Evolutionary conservation across 345 rosid genomes (phyloP).

Genomic region (Linum usitatissimum): DNA sequence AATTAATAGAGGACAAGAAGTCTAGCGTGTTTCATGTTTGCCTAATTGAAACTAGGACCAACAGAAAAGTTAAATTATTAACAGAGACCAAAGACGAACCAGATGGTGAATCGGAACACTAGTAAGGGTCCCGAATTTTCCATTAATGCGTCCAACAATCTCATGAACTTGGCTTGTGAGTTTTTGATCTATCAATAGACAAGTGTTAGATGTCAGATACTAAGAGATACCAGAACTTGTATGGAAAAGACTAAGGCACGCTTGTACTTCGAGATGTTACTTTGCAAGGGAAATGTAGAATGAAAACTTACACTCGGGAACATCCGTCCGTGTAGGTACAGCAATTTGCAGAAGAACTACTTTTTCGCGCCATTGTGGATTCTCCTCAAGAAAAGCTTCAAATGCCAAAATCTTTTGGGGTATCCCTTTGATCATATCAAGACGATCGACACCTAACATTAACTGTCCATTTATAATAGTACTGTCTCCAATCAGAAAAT

Average conservation of each 20-base stretch:
- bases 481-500: constrained; percentile 8
- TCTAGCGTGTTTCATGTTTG: neutral
- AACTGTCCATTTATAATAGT: constrained; percentile 28
- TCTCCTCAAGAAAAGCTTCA: constrained; percentile 51
- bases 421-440: constrained; percentile 59
- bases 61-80: neutral
- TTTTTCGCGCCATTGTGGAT: constrained; percentile 50
- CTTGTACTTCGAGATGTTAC: neutral
- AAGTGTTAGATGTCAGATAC: neutral
- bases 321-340: constrained; percentile 53
- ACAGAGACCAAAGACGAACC: constrained; percentile 26
- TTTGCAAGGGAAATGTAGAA: neutral
- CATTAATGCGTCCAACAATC: constrained; percentile 58
- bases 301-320: constrained; percentile 34
- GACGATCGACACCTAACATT: constrained; percentile 58
- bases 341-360: constrained; percentile 57
- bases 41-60: neutral
- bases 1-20: neutral
- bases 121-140: constrained; percentile 49
- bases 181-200: constrained; percentile 33
- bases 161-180: constrained; percentile 60
- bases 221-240: neutral
- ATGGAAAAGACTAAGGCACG: neutral
- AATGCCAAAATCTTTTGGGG: constrained; percentile 59
- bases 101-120: constrained; percentile 52